A percentile compares a stretch with the other conserved stretches of the same genome.
phyloP scores from a whole-genome alignment of 768 basidiomycete genomes.

The Erythrobasidium yunnanense region DNA sequence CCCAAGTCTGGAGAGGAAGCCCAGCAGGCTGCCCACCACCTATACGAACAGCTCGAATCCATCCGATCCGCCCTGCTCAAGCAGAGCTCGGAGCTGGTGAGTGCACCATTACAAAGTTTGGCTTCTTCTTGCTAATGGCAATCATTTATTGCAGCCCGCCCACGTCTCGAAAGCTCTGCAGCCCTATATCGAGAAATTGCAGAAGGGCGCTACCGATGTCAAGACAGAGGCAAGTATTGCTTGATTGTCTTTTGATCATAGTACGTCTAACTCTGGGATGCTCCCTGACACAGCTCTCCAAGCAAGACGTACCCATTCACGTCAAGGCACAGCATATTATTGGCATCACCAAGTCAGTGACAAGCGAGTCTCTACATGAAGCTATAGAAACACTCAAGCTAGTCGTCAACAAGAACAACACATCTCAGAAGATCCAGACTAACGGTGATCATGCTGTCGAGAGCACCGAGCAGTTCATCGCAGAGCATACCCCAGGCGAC shows the following conservation, averaged over 20 bases:
- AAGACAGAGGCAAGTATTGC: slow-evolving; percentile 6
- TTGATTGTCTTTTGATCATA: not conserved
- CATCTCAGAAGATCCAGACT: not conserved
- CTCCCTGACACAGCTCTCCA: not conserved
- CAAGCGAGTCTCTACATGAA: slow-evolving; percentile 14
- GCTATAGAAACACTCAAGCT: slow-evolving; percentile 12
- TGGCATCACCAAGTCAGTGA: slow-evolving; percentile 21
- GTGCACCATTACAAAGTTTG: not conserved
- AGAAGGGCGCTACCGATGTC: slow-evolving; percentile 20
- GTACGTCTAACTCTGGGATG: not conserved
- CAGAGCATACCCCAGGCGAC: slow-evolving; percentile 17
- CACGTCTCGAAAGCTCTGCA: slow-evolving; percentile 25
- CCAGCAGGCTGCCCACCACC: slow-evolving; percentile 6
- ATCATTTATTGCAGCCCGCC: slow-evolving; percentile 4
- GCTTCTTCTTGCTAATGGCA: not conserved
- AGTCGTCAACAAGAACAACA: not conserved
- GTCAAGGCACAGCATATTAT: slow-evolving; percentile 20
- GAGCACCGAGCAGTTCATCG: slow-evolving; percentile 18
- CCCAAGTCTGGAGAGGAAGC: slow-evolving; percentile 22
- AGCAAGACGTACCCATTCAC: slow-evolving; percentile 19
- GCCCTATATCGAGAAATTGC: slow-evolving; percentile 21
- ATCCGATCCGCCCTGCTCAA: not conserved
- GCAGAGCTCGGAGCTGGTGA: slow-evolving; percentile 18
- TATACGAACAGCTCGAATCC: slow-evolving; percentile 8
- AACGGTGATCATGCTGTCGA: slow-evolving; percentile 22